phyloP scores from a whole-genome alignment of 768 basidiomycete genomes.

The Tylopilus plumbeoviolaceoides region DNA sequence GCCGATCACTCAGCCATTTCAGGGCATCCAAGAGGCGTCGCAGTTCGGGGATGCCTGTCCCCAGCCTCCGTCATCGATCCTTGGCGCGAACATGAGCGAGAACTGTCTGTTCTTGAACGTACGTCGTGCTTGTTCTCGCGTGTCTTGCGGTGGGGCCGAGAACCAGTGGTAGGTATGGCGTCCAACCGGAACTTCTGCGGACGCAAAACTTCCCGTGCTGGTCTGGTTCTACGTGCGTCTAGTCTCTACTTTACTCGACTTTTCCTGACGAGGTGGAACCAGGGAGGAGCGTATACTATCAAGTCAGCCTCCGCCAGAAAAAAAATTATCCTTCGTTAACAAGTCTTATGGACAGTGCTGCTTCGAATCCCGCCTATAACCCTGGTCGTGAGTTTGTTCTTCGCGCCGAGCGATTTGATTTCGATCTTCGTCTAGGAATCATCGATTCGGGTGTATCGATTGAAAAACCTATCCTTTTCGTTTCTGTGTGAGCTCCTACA shows the following conservation, averaged over 20 bases:
- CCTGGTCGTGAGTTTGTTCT: slow-evolving; percentile 9
- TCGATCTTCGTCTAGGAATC: slow-evolving; percentile 3
- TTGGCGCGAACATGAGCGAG: slow-evolving; percentile 46
- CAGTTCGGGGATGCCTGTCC: slow-evolving; percentile 55
- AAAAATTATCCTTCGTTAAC: neutral
- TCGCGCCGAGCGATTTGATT: neutral
- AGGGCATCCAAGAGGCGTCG: slow-evolving; percentile 39
- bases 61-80: slow-evolving; percentile 34
- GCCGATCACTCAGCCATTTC: slow-evolving; percentile 31
- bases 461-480: slow-evolving; percentile 15
- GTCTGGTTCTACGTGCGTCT: slow-evolving; percentile 21
- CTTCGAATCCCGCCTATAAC: slow-evolving; percentile 15
- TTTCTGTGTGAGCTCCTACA: slow-evolving; percentile 9
- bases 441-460: slow-evolving; percentile 5
- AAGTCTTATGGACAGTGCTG: slow-evolving; percentile 3
- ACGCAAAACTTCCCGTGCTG: slow-evolving; percentile 14
- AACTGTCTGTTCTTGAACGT: slow-evolving; percentile 56
- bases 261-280: neutral
- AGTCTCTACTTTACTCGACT: too few relatives aligned
- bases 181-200: slow-evolving; percentile 4
- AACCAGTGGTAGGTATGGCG: slow-evolving; percentile 14
- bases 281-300: slow-evolving; percentile 16
- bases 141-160: neutral
- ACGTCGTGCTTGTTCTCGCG: neutral
- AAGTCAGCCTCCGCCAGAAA: neutral